These are phyloP conservation scores for Leccinum fallax DNA, from an alignment of 1,284 basidiomycete species.

Conservation along the genomic window DNA sequence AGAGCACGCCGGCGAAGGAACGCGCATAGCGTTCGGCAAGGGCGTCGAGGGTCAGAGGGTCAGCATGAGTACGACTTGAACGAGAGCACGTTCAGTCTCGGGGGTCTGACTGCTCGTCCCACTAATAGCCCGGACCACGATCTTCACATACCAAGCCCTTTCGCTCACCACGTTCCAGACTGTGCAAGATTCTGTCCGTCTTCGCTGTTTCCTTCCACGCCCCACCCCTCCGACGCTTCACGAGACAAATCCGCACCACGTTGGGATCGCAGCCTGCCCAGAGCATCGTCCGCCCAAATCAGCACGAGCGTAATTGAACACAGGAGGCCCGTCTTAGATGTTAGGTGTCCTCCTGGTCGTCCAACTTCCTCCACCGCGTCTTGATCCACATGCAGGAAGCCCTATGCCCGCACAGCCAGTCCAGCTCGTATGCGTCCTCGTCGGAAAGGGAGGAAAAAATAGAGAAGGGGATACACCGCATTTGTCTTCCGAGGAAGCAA, in stretches of 20 bases:
- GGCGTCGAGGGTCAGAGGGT: neutral
- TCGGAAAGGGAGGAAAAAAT: constrained; percentile 17
- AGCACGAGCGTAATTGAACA: constrained; percentile 21
- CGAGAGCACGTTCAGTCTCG: no score
- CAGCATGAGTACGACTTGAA: no score
- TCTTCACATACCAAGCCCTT: constrained; percentile 12
- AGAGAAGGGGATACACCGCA: constrained; percentile 14
- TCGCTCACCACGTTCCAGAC: constrained; percentile 22
- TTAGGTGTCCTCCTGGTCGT: constrained; percentile 10
- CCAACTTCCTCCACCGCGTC: neutral
- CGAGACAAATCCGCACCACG: constrained; percentile 14
- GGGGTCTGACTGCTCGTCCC: constrained; percentile 17
- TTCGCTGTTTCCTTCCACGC: constrained; percentile 3
- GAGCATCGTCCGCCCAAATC: constrained; percentile 1
- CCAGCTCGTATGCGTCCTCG: constrained; percentile 19
- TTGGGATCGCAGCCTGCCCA: constrained; percentile 20
- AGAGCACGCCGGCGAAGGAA: no score
- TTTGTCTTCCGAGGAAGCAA: constrained; percentile 20
- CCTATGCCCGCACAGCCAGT: constrained; percentile 12
- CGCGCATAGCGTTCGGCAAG: neutral
- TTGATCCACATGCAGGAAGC: constrained; percentile 12
- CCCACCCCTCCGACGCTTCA: constrained; percentile 8
- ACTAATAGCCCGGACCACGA: constrained; percentile 20
- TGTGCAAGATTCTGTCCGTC: neutral
- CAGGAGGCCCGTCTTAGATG: constrained; percentile 23